A percentile compares a stretch with the other conserved stretches of the same genome.
These are phyloP conservation scores for Pholiota microspora DNA, from an alignment of 768 basidiomycete species.

Conservation along the genomic window DNA sequence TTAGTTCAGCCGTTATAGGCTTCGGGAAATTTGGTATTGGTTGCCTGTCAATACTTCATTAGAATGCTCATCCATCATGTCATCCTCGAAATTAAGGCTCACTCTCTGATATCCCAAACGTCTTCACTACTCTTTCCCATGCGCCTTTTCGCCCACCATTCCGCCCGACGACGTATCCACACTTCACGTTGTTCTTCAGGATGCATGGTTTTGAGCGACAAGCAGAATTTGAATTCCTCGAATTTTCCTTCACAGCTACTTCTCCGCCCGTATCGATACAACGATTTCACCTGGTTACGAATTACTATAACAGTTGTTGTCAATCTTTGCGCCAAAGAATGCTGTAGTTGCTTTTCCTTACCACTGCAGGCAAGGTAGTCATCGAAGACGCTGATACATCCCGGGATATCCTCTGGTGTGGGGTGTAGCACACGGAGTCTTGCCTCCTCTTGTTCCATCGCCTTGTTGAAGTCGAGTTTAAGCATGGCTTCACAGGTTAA, in stretches of 20 bases:
- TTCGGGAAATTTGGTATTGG: constrained; percentile 49
- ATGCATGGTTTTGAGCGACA: constrained; percentile 76
- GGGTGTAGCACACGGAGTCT: constrained; percentile 69
- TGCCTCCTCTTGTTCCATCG: constrained; percentile 65
- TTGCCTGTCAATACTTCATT: constrained; percentile 32
- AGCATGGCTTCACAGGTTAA: constrained; percentile 23
- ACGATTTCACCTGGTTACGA: constrained; percentile 73
- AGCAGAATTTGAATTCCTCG: constrained; percentile 94
- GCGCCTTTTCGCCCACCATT: constrained; percentile 90
- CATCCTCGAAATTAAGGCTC: background rate
- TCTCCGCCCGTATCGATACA: constrained; percentile 83
- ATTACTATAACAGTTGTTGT: constrained; percentile 47
- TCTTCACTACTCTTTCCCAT: constrained; percentile 86
- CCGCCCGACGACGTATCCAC: constrained; percentile 85
- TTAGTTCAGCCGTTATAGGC: constrained; percentile 28
- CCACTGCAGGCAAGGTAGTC: constrained; percentile 72
- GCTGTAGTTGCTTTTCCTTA: constrained; percentile 23
- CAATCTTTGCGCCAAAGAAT: constrained; percentile 1
- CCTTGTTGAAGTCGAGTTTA: constrained; percentile 49
- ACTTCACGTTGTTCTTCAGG: constrained; percentile 75
- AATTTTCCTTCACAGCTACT: constrained; percentile 73
- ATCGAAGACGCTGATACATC: constrained; percentile 76
- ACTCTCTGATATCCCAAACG: constrained; percentile 90
- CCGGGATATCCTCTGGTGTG: constrained; percentile 74
- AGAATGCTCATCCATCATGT: background rate